Conservation (phyloP, 164 flowering plant genomes). For the Macadamia tetraphylla region DNA sequence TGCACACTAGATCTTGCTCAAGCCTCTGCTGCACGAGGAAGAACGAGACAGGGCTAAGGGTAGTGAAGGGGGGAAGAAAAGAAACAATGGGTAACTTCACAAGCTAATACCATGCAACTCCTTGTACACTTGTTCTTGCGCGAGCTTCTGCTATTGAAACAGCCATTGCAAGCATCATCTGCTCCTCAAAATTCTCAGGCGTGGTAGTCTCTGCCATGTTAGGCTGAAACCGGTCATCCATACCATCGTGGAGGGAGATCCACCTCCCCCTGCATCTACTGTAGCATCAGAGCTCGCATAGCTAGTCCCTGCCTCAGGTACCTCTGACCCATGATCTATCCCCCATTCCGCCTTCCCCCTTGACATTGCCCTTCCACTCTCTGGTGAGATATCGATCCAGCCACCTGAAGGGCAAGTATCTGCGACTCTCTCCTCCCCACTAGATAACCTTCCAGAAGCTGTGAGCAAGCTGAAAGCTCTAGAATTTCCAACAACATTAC, state of each 20-base stretch:
- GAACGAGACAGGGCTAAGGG: too few relatives aligned
- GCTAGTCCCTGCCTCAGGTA: slow-evolving; percentile 68
- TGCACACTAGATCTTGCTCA: not conserved
- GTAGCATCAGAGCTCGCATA: slow-evolving; percentile 50
- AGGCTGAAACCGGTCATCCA: slow-evolving; percentile 30
- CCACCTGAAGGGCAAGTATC: slow-evolving; percentile 30
- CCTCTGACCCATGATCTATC: slow-evolving; percentile 42
- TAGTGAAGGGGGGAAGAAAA: too few relatives aligned
- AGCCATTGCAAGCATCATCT: slow-evolving; percentile 97
- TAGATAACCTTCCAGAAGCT: slow-evolving; percentile 23
- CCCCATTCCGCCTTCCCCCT: slow-evolving; percentile 44
- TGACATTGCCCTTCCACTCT: slow-evolving; percentile 21
- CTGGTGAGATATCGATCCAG: slow-evolving; percentile 27
- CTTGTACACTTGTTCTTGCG: slow-evolving; percentile 40
- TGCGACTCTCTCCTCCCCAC: slow-evolving; percentile 20
- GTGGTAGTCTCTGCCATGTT: slow-evolving; percentile 32
- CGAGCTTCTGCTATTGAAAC: slow-evolving; percentile 86
- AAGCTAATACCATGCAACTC: slow-evolving; percentile 60
- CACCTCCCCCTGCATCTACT: slow-evolving; percentile 29
- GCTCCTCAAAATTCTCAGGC: slow-evolving; percentile 93
- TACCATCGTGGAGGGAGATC: slow-evolving; percentile 23
- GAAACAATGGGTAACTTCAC: too few relatives aligned
- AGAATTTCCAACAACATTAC: slow-evolving; percentile 15
- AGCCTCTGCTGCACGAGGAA: too few relatives aligned
- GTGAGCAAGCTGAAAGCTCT: slow-evolving; percentile 29